Conservation (phyloP, 257 asterid genomes). For the Gentiana straminea region DNA sequence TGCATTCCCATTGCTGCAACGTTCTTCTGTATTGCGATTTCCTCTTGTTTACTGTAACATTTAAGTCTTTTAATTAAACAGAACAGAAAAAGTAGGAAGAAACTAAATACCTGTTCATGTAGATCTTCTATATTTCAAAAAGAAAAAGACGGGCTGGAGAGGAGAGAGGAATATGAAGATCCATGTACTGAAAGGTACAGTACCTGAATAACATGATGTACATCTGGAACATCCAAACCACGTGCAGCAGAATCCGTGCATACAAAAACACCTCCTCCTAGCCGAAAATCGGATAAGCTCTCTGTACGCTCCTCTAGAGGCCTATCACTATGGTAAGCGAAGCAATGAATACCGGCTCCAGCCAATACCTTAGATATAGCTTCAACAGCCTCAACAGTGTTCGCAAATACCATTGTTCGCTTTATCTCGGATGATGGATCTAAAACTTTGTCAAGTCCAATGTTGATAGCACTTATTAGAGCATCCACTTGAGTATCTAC, state of each 20-base stretch:
- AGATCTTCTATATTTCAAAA: too few species aligned
- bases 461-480: constrained; percentile 57
- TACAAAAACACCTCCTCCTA: constrained; percentile 87
- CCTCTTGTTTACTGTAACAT: too few species aligned
- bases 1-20: too few species aligned
- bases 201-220: constrained; percentile 95
- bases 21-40: too few species aligned
- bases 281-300: constrained; percentile 62
- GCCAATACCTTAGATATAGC: constrained; percentile 64
- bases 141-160: too few species aligned
- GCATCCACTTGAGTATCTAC: constrained; percentile 65
- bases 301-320: constrained; percentile 69
- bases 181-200: not conserved
- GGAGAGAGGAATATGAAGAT: too few species aligned
- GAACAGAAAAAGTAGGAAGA: too few species aligned
- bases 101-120: too few species aligned
- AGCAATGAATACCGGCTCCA: constrained; percentile 52
- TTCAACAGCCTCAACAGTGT: constrained; percentile 91
- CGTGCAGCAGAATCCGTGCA: constrained; percentile 99
- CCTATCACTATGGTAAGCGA: constrained; percentile 62
- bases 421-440: constrained; percentile 26
- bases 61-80: too few species aligned
- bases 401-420: constrained; percentile 90
- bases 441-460: constrained; percentile 22
- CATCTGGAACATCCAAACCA: constrained; percentile 83